Base-by-base conservation (phyloP, 2,329 filamentous ascomycete genomes). In the Fusarium veterinarium region DNA sequence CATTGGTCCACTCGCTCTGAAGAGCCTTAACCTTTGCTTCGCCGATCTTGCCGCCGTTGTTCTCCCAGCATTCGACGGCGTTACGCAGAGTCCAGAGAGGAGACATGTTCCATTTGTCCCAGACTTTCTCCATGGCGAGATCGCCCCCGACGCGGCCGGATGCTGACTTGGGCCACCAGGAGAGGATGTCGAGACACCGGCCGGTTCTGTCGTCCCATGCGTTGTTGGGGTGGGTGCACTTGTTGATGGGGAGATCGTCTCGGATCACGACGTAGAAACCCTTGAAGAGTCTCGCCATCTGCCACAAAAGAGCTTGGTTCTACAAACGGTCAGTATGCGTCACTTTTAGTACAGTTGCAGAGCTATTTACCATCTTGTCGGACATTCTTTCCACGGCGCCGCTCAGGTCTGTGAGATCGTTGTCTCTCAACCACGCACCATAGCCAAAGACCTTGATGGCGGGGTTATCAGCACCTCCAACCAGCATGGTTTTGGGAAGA, bases 1-100 rank as follows among this genome's bases (percentile, higher is more conserved):
- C 42, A 1, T 20, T 28, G 1, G 25, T 45, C 17, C 17, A 45
- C 11, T 45, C 42, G 2, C 6, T 28, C 25, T 20, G 17, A 6
- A 45, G 25, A 8, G 17, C 42, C 2, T 31, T 31, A 1, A 10
- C 17, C 4, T 48, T 48, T 1, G 28, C 5, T 0, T 48, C 25
- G 5, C 28, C 19, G 4, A 48, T n/a, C 12, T 48, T 31, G 19
- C 45, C 19, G 12, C 45, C 28, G 19, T 48, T 31, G 28, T 48
- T 48, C 12, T 31, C 45, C 45, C 19, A 48, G 25, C 28, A 48
- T 14, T 20, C 19, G 19, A 48, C 28, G 8, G 20, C 28, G 17
- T 31, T 48, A 13, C 28, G 45, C 0, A 48, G 28, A 6, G 45
- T 48, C 42, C 42, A 45, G 42, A 45, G 16, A 6, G 25, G 42